These are phyloP conservation scores for Boletus sp. DNA, from an alignment of 768 basidiomycete genomes.

Conservation along the genomic window DNA sequence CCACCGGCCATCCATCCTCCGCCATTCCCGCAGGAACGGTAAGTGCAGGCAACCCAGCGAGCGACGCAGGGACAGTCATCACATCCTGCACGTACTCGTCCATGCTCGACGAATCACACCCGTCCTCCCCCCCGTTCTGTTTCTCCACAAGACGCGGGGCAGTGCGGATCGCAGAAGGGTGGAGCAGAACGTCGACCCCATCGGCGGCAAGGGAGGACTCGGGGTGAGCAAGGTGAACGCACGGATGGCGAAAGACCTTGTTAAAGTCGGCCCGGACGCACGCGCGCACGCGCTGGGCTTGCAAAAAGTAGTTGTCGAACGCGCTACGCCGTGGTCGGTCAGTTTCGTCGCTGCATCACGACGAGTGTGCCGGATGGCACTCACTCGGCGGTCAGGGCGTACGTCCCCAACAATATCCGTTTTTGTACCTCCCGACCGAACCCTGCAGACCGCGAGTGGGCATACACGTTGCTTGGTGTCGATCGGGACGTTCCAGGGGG, in stretches of 20 bases:
- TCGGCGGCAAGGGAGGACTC: background rate
- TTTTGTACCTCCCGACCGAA: slow-evolving; percentile 86
- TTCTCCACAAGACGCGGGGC: slow-evolving; percentile 56
- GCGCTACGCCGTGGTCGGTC: slow-evolving; percentile 48
- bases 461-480: slow-evolving; percentile 57
- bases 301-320: slow-evolving; percentile 97
- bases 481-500: slow-evolving; percentile 40
- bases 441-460: slow-evolving; percentile 59
- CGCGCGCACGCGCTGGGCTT: slow-evolving; percentile 80
- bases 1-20: slow-evolving; percentile 74
- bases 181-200: slow-evolving; percentile 77
- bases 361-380: slow-evolving; percentile 23
- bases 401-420: slow-evolving; percentile 85
- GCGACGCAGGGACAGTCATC: slow-evolving; percentile 85
- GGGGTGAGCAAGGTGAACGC: slow-evolving; percentile 39
- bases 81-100: slow-evolving; percentile 86
- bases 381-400: slow-evolving; percentile 89
- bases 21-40: slow-evolving; percentile 57
- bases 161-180: slow-evolving; percentile 83
- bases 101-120: slow-evolving; percentile 26
- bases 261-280: slow-evolving; percentile 73
- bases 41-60: slow-evolving; percentile 85
- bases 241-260: slow-evolving; percentile 57
- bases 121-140: slow-evolving; percentile 1
- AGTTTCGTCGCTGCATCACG: background rate